These are phyloP conservation scores for Senecio squalidus DNA, from an alignment of 140 eudicot genomes.

Conservation along the genomic window DNA sequence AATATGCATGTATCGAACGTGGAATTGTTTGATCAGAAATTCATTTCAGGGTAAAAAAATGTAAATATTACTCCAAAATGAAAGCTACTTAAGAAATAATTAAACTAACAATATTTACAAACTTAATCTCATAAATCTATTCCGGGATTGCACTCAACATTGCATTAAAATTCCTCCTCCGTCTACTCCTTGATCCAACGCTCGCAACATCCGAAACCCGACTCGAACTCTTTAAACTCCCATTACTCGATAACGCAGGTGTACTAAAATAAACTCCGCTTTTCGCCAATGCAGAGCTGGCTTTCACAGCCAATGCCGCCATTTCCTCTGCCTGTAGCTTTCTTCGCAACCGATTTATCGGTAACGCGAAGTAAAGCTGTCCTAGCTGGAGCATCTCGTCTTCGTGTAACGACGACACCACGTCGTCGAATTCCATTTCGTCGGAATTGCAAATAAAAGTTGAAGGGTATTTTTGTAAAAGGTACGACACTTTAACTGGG, in stretches of 20 bases:
- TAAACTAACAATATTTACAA: no score
- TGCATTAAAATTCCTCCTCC: slow-evolving; percentile 38
- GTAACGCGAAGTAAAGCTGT: slow-evolving; percentile 72
- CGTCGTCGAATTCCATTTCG: slow-evolving; percentile 89
- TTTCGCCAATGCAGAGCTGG: slow-evolving; percentile 72
- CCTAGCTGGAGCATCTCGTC: slow-evolving; percentile 66
- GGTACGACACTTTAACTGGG: slow-evolving; percentile 65
- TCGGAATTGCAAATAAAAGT: slow-evolving; percentile 76
- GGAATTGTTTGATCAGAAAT: no score
- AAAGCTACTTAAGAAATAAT: no score
- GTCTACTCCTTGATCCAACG: slow-evolving; percentile 24
- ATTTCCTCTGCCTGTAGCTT: slow-evolving; percentile 78
- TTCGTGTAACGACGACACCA: slow-evolving; percentile 50
- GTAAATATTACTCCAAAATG: no score
- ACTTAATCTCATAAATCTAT: slow-evolving; percentile 9
- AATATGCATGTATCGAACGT: no score
- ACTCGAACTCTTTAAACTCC: slow-evolving; percentile 17
- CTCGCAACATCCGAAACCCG: slow-evolving; percentile 40
- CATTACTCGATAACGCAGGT: slow-evolving; percentile 20
- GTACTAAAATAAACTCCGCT: slow-evolving; percentile 24
- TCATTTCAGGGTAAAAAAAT: no score
- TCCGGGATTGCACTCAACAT: slow-evolving; percentile 67
- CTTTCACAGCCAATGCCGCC: slow-evolving; percentile 98
- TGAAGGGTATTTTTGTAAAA: slow-evolving; percentile 53
- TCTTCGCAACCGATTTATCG: slow-evolving; percentile 40